These are phyloP conservation scores for Cicer cuneatum DNA, from an alignment of 306 rosid genomes.

Conservation along the genomic window DNA sequence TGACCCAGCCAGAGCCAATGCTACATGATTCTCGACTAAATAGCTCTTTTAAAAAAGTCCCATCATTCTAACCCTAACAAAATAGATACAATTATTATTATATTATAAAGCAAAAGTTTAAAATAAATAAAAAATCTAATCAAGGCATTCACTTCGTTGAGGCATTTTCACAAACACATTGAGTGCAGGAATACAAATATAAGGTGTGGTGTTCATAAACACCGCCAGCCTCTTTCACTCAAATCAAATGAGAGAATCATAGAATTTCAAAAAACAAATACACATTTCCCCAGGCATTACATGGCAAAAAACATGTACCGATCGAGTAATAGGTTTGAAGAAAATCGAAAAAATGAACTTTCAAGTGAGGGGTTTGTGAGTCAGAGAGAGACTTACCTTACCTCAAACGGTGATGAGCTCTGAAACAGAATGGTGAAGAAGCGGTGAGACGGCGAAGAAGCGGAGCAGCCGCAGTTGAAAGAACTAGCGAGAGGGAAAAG, in stretches of 20 bases:
- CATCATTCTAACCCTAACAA: neutral
- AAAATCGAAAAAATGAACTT: no score
- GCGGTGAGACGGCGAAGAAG: neutral
- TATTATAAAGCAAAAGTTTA: neutral
- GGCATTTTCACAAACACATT: conserved; percentile 11
- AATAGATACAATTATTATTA: neutral
- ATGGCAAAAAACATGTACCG: no score
- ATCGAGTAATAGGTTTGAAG: no score
- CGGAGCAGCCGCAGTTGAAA: neutral
- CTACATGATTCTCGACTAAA: neutral
- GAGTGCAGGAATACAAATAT: neutral
- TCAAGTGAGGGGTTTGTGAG: neutral
- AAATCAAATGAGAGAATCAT: no score
- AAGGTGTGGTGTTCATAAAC: no score
- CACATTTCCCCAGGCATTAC: no score
- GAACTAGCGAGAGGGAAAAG: no score
- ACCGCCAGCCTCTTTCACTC: no score
- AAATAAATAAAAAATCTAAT: neutral
- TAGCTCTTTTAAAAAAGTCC: neutral
- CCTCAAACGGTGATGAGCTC: neutral
- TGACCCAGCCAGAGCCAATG: neutral
- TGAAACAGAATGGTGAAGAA: no score
- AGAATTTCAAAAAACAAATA: no score
- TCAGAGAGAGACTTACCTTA: neutral
- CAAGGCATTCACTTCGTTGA: neutral